phyloP scores from a whole-genome alignment of 164 flowering plant species.

The Aristolochia fimbriata region DNA sequence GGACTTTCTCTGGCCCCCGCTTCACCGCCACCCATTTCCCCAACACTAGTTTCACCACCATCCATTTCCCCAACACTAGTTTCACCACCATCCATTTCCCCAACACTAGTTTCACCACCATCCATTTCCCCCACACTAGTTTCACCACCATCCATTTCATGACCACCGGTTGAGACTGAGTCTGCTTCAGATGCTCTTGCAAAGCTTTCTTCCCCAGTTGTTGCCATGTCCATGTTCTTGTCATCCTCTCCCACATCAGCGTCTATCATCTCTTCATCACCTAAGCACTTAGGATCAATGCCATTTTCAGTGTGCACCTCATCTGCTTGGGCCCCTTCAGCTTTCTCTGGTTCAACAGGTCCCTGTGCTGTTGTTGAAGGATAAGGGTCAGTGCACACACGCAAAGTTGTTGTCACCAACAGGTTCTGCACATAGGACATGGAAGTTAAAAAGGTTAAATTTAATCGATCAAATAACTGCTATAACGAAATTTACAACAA shows the following conservation, averaged over 20 bases:
- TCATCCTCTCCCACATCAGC: constrained; percentile 14
- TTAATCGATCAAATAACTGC: not conserved
- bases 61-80: too few species aligned
- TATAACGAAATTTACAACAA: not conserved
- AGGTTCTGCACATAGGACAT: constrained; percentile 42
- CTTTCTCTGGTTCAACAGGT: constrained; percentile 21
- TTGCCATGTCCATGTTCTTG: not conserved
- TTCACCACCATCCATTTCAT: too few species aligned
- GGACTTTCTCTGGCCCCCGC: too few species aligned
- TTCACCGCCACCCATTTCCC: too few species aligned
- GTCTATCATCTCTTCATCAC: constrained; percentile 20
- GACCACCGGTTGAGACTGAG: too few species aligned
- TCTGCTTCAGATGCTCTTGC: constrained; percentile 1
- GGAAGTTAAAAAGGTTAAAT: not conserved
- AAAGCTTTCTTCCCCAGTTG: not conserved
- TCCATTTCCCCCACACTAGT: too few species aligned
- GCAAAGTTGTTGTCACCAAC: constrained; percentile 60
- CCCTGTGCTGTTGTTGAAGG: constrained; percentile 22
- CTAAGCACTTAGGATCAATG: constrained; percentile 9
- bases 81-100: too few species aligned
- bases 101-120: too few species aligned
- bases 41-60: too few species aligned
- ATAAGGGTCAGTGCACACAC: constrained; percentile 40
- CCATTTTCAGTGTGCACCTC: constrained; percentile 21
- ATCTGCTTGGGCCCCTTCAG: constrained; percentile 14